phyloP scores from a whole-genome alignment of 2,329 filamentous ascomycete genomes.

The Massarina eburnea region DNA sequence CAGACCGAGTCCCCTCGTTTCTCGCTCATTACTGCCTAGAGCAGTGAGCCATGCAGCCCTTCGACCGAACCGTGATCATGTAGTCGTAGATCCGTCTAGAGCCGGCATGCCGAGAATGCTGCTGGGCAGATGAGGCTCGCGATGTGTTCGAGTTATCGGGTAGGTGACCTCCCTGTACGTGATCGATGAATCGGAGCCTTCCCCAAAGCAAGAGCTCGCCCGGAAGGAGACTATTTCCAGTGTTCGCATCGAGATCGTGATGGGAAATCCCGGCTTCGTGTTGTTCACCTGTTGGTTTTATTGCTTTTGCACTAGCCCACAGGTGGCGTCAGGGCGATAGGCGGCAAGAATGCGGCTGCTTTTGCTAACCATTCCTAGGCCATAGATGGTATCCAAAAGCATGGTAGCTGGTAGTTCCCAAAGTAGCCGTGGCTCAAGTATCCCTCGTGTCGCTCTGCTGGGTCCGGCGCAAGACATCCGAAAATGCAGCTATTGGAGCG shows the following conservation, averaged over 20 bases:
- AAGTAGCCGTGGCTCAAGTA: background rate
- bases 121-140: background rate
- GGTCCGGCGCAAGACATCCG: no score
- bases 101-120: background rate
- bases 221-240: background rate
- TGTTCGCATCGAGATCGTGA: background rate
- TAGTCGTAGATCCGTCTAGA: constrained; percentile 8
- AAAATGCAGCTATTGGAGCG: no score
- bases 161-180: background rate
- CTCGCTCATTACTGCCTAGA: constrained; percentile 25
- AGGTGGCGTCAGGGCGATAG: background rate
- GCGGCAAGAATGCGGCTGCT: background rate
- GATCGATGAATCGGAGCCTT: background rate
- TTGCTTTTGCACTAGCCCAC: background rate
- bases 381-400: background rate
- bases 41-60: constrained; percentile 17
- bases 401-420: background rate
- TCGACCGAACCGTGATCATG: constrained; percentile 8
- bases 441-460: background rate
- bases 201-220: background rate
- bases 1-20: constrained; percentile 1
- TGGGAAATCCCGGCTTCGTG: background rate
- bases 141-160: background rate
- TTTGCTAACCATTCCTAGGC: background rate
- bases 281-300: background rate